Percentiles rank a stretch among this genome's conserved stretches.
These are phyloP conservation scores for Suillus sp. DNA, from an alignment of 768 basidiomycete species.

Conservation along the genomic window DNA sequence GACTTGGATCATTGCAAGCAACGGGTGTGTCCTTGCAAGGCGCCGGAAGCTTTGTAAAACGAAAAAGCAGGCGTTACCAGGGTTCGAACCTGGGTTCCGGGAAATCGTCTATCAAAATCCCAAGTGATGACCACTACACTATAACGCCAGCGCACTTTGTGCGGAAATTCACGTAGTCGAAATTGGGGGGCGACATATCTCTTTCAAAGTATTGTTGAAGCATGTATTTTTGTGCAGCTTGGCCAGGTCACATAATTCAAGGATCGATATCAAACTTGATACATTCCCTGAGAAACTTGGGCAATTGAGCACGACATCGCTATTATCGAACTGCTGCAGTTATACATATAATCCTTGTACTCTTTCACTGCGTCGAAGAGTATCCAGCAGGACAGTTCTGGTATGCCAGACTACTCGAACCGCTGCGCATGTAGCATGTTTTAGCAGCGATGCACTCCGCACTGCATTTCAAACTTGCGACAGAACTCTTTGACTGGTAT, in stretches of 20 bases:
- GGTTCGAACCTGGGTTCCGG: conserved; percentile 43
- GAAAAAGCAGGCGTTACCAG: conserved; percentile 36
- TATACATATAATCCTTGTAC: neutral
- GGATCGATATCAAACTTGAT: neutral
- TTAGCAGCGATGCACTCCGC: conserved; percentile 59
- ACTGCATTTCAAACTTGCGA: conserved; percentile 51
- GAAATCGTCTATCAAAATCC: conserved; percentile 36
- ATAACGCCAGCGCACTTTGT: conserved; percentile 28
- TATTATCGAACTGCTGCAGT: neutral
- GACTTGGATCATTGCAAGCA: neutral
- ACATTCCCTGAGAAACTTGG: neutral
- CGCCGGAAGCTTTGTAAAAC: too few relatives aligned
- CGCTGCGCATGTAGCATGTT: conserved; percentile 75
- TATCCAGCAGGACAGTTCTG: conserved; percentile 65
- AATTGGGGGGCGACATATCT: too few relatives aligned
- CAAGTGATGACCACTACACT: conserved; percentile 45
- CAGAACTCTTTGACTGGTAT: conserved; percentile 70
- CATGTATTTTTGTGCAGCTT: neutral
- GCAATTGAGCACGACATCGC: neutral
- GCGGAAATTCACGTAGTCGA: neutral
- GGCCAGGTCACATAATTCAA: neutral
- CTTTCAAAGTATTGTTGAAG: too few relatives aligned
- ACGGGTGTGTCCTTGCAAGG: too few relatives aligned
- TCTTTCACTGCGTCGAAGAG: conserved; percentile 51
- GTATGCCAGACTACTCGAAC: conserved; percentile 57